Percentiles rank a stretch among this genome's conserved stretches.
Conservation (phyloP, 305 asterid genomes). For the Solanum chacoense region DNA sequence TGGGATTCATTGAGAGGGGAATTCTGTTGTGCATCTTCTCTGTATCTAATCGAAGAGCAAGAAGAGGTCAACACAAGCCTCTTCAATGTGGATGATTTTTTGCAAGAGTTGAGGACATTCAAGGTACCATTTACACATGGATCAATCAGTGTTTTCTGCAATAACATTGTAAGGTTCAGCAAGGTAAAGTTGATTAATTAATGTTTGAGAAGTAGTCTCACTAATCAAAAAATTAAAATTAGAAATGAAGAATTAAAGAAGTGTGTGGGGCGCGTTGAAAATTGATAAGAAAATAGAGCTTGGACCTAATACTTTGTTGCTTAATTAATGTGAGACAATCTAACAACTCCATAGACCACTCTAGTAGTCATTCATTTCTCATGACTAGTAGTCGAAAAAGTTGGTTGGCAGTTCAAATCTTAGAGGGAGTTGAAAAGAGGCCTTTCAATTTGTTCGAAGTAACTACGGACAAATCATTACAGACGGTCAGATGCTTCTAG, state of each 20-base stretch:
- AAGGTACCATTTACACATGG: conserved; percentile 71
- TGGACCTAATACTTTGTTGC: not conserved
- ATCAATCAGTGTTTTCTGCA: conserved; percentile 71
- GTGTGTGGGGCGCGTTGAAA: not conserved
- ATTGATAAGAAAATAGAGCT: not conserved
- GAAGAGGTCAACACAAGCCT: conserved; percentile 87
- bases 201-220: not conserved
- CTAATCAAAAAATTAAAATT: not conserved
- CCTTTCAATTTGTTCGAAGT: not conserved
- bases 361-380: not conserved
- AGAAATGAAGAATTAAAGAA: not conserved
- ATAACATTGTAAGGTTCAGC: not conserved
- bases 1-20: conserved; percentile 89
- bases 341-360: not conserved
- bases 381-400: not conserved
- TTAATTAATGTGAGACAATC: not conserved
- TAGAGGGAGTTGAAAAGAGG: not conserved
- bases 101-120: conserved; percentile 77
- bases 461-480: not conserved
- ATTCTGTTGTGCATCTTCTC: conserved; percentile 39
- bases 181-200: not conserved
- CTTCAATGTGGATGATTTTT: conserved; percentile 48
- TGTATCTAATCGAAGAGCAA: conserved; percentile 70
- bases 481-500: not conserved
- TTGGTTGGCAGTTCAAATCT: not conserved